Percentiles rank a stretch among this genome's conserved stretches.
Evolutionary conservation across 2,329 filamentous ascomycete species (phyloP).

Genomic region (Pseudogymnoascus sp.): DNA sequence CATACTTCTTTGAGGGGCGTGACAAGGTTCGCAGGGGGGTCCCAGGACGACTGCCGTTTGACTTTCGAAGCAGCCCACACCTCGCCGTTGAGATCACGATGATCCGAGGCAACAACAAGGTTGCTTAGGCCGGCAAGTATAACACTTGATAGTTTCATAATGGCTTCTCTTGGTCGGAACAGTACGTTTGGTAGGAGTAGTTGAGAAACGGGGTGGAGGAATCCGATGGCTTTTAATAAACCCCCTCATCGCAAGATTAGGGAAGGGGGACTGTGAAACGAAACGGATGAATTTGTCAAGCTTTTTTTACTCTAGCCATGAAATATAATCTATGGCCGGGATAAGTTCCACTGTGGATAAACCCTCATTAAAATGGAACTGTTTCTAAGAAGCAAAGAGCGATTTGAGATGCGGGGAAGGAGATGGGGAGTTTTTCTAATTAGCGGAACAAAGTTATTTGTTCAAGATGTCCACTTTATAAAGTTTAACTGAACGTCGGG

Average conservation of each 20-base stretch:
- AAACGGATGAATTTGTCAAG: neutral
- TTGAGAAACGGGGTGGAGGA: neutral
- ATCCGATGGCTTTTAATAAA: neutral
- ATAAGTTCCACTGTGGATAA: neutral
- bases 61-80: neutral
- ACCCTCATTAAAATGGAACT: neutral
- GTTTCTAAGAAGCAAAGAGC: neutral
- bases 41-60: slow-evolving; percentile 8
- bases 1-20: slow-evolving; percentile 8
- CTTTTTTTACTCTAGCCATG: neutral
- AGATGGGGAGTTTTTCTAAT: neutral
- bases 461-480: neutral
- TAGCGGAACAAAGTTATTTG: neutral
- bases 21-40: slow-evolving; percentile 3
- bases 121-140: neutral
- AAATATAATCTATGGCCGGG: neutral
- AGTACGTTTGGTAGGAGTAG: neutral
- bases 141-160: slow-evolving; percentile 1
- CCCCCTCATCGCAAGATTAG: neutral
- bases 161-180: neutral
- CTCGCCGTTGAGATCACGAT: slow-evolving; percentile 5
- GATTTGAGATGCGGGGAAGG: neutral
- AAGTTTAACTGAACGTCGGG: neutral
- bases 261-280: neutral
- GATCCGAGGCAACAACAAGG: neutral